Percentiles rank a stretch among this genome's conserved stretches.
Conservation (phyloP, 192 early-diverging fungal species). For the Backusella parvicylindrica region DNA sequence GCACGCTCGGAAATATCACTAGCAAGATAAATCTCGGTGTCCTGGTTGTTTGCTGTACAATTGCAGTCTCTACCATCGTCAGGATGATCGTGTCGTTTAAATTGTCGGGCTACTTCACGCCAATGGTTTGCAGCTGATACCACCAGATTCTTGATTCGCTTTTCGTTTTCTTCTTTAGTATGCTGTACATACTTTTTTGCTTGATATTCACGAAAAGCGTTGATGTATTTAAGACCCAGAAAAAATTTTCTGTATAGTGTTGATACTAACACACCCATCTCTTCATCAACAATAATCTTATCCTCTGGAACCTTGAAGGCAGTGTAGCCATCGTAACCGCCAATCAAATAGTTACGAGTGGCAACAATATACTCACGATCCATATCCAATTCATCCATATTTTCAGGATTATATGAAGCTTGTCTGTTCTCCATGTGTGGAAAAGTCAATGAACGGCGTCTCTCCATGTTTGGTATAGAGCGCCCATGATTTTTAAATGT, state of each 20-base stretch:
- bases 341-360: slow-evolving; percentile 62
- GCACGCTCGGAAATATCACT: neutral
- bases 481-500: neutral
- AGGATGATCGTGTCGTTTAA: slow-evolving; percentile 3
- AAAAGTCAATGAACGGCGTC: neutral
- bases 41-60: neutral
- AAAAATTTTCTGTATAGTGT: slow-evolving; percentile 56
- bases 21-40: neutral
- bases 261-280: slow-evolving; percentile 55
- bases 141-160: slow-evolving; percentile 8
- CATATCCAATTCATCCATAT: slow-evolving; percentile 45
- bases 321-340: slow-evolving; percentile 59
- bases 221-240: slow-evolving; percentile 55
- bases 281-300: slow-evolving; percentile 55
- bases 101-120: slow-evolving; percentile 6
- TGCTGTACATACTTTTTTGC: neutral
- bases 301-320: slow-evolving; percentile 37
- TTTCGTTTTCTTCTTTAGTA: slow-evolving; percentile 3
- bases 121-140: slow-evolving; percentile 7
- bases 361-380: slow-evolving; percentile 46
- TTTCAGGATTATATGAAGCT: slow-evolving; percentile 22
- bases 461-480: neutral
- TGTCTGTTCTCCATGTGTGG: slow-evolving; percentile 24
- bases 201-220: slow-evolving; percentile 46
- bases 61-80: neutral